Percentiles rank a stretch among this genome's conserved stretches.
Conservation (phyloP, 75 land plant genomes). For the Adiantum capillusveneris region DNA sequence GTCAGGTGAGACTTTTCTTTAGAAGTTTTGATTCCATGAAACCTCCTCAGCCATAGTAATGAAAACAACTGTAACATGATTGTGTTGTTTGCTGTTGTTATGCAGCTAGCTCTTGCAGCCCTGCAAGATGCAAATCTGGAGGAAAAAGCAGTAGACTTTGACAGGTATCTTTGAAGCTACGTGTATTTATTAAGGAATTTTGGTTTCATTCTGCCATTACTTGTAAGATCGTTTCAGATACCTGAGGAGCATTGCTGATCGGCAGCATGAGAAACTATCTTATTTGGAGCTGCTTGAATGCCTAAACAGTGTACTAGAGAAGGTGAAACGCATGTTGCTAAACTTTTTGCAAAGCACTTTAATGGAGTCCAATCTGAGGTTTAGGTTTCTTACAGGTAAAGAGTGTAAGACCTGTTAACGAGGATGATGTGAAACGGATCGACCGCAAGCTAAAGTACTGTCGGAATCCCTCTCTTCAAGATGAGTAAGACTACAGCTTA, state of each 20-base stretch:
- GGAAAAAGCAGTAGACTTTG: constrained; percentile 56
- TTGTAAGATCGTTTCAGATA: constrained; percentile 52
- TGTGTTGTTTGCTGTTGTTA: neutral
- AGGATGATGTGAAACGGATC: constrained; percentile 69
- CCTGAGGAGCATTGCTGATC: constrained; percentile 46
- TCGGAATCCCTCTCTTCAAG: constrained; percentile 68
- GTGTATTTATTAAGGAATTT: too few relatives aligned
- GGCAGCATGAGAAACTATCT: constrained; percentile 40
- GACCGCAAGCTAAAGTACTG: constrained; percentile 78
- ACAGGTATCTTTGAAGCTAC: constrained; percentile 63
- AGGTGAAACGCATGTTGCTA: constrained; percentile 43
- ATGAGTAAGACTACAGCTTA: constrained; percentile 47
- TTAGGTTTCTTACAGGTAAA: constrained; percentile 12
- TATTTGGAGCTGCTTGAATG: constrained; percentile 38
- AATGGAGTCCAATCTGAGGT: neutral
- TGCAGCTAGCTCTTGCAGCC: constrained; percentile 94
- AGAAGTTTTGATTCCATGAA: neutral
- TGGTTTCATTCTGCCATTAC: too few relatives aligned
- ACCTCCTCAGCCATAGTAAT: neutral
- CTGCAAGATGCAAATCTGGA: constrained; percentile 59
- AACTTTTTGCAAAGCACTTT: neutral
- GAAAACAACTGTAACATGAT: too few relatives aligned
- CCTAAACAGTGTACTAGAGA: constrained; percentile 44
- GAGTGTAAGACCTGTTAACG: constrained; percentile 27
- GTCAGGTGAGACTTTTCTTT: constrained; percentile 53